phyloP scores from a whole-genome alignment of 2,329 filamentous ascomycete genomes.

The Trichoderma sp. region DNA sequence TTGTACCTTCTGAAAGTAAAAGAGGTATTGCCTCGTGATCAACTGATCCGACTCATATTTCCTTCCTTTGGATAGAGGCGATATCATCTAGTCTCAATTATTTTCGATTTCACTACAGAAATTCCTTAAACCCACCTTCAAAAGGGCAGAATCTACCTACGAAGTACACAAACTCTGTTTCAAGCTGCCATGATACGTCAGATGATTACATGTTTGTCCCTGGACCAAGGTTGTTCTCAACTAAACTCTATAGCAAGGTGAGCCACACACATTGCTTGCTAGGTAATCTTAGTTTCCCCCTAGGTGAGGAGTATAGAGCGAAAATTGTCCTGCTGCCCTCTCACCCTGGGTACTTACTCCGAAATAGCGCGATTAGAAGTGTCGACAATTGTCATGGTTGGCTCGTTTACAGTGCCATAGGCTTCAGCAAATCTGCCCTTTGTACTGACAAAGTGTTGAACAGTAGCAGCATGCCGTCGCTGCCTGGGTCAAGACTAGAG shows the following conservation, averaged over 20 bases:
- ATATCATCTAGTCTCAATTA: not conserved
- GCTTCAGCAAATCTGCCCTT: not conserved
- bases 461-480: not conserved
- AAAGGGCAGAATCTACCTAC: not conserved
- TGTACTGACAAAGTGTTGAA: not conserved
- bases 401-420: not conserved
- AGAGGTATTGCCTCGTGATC: not conserved
- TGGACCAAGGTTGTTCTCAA: not conserved
- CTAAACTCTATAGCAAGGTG: not conserved
- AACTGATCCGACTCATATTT: not conserved
- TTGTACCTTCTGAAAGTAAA: not conserved
- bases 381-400: not conserved
- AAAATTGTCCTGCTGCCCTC: not conserved
- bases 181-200: not conserved
- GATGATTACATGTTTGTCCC: not conserved
- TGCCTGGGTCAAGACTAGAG: not conserved
- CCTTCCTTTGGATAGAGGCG: not conserved
- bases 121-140: not conserved
- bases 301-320: conserved; percentile 4
- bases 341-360: not conserved
- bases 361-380: not conserved
- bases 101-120: not conserved
- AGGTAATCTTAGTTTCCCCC: not conserved
- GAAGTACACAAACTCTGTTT: not conserved
- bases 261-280: not conserved